Evolutionary conservation across 768 basidiomycete species (phyloP), one percentile per base, ranked within the genome.

Genomic region (Lactarius vividus): DNA sequence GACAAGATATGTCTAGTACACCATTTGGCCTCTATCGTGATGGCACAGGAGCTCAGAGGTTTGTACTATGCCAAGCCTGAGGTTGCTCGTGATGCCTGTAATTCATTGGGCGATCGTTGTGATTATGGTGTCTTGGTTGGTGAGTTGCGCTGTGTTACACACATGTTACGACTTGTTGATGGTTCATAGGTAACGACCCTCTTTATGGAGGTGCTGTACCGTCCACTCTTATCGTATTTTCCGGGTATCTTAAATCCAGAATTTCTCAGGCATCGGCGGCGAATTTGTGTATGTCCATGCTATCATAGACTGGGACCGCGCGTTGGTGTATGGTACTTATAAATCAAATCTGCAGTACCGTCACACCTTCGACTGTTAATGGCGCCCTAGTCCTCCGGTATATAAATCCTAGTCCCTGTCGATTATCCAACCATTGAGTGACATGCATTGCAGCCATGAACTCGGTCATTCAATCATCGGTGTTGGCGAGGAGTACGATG

Each of bases 401-500:
- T 0, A 62, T 55, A 8, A 10, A 35, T 6, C n/a, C 37, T 7
- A 15, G 16, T 33, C 28, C 33, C 18, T 7, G 16, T 33, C 31
- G 28, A 31, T 31, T 31, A 28, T 18, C 28, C 54, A 29, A 9
- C 16, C 16, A 1, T 18, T 29, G 16, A 33, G 29, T 16, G 26
- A 16, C 15, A 16, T n/a, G 16, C 29, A 10, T 23, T 20, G 13
- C 37, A 77, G 76, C 7, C 91, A 91, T 71, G 91, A 92, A 74
- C 83, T 92, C 1, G 91, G 91, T 0, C 91, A 93, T 75, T 90
- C 88, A 28, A 84, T 92, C 57, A 89, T 92, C 70, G 77, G 84
- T 8, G 86, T 91, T 23, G 91, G 91, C 4, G 91, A 92, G 75
- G 91, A 92, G 76, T 92, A 93, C 72, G 91, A 92, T 69, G 91